phyloP scores from a whole-genome alignment of 208 protist genomes.

The Perkinsela sp. region DNA sequence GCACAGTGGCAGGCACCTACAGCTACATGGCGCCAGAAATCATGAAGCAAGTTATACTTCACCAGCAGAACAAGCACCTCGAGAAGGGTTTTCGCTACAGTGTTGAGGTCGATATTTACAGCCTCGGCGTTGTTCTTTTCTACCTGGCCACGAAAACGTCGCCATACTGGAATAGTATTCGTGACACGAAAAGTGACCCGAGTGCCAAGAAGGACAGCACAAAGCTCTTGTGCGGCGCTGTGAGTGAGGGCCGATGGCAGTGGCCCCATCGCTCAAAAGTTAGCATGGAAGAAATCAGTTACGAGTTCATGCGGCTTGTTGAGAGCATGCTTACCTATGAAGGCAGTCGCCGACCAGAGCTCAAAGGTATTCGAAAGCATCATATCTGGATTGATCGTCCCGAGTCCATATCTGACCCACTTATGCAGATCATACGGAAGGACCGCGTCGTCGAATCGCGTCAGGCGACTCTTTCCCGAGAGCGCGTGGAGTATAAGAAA shows the following conservation, averaged over 20 bases:
- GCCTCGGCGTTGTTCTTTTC: constrained; percentile 52
- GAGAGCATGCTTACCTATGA: constrained; percentile 23
- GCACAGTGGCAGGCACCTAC: constrained; percentile 51
- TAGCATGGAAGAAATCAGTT: constrained; percentile 13
- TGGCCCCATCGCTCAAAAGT: constrained; percentile 20
- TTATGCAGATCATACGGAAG: constrained; percentile 16
- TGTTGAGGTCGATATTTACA: constrained; percentile 55
- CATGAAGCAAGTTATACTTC: constrained; percentile 42
- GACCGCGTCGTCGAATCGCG: too few relatives aligned
- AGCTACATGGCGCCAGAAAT: constrained; percentile 70
- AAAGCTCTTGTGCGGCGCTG: constrained; percentile 29
- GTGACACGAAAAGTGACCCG: constrained; percentile 20
- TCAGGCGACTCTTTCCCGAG: too few relatives aligned
- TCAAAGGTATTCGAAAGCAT: constrained; percentile 34
- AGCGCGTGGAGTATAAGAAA: too few relatives aligned
- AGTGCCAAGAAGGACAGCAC: constrained; percentile 33
- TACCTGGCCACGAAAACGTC: constrained; percentile 50
- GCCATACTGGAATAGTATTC: constrained; percentile 20
- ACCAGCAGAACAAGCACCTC: constrained; percentile 10
- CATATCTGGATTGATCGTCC: constrained; percentile 43
- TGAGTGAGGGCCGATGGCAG: constrained; percentile 28
- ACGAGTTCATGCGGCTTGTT: constrained; percentile 20
- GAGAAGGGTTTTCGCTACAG: constrained; percentile 30
- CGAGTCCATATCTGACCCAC: constrained; percentile 27
- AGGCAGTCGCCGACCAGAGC: constrained; percentile 13